phyloP scores from a whole-genome alignment of 768 basidiomycete species.

The Pleurotus citrinopileatus region DNA sequence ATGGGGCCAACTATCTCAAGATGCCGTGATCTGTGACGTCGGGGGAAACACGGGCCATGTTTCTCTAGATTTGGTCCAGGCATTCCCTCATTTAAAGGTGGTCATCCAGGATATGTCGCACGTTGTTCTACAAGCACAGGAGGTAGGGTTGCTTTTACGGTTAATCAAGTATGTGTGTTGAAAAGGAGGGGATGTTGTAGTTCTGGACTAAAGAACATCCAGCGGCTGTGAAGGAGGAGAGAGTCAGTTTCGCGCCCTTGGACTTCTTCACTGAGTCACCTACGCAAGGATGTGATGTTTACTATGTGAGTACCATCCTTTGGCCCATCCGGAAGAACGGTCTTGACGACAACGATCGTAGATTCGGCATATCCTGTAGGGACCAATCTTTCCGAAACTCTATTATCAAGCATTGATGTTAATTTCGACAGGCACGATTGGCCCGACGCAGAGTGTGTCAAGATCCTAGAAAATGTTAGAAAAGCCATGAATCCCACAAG shows the following conservation, averaged over 20 bases:
- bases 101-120: constrained; percentile 34
- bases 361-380: constrained; percentile 14
- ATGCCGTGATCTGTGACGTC: constrained; percentile 34
- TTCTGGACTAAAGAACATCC: neutral
- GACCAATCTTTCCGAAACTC: neutral
- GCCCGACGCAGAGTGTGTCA: constrained; percentile 23
- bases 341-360: neutral
- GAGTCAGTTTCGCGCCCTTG: constrained; percentile 18
- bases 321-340: neutral
- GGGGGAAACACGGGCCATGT: constrained; percentile 36
- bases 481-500: constrained; percentile 25
- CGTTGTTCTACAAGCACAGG: constrained; percentile 26
- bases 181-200: neutral
- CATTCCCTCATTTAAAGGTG: constrained; percentile 30
- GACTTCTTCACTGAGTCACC: constrained; percentile 24
- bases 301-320: constrained; percentile 19
- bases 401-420: neutral
- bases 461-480: constrained; percentile 25
- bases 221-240: neutral
- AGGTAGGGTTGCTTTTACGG: constrained; percentile 13
- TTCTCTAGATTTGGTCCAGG: constrained; percentile 28
- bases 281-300: constrained; percentile 16
- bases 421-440: constrained; percentile 27
- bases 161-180: neutral
- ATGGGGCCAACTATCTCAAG: constrained; percentile 28